phyloP scores from a whole-genome alignment of 2,329 filamentous ascomycete species.

The Aspergillus puulaauensis region DNA sequence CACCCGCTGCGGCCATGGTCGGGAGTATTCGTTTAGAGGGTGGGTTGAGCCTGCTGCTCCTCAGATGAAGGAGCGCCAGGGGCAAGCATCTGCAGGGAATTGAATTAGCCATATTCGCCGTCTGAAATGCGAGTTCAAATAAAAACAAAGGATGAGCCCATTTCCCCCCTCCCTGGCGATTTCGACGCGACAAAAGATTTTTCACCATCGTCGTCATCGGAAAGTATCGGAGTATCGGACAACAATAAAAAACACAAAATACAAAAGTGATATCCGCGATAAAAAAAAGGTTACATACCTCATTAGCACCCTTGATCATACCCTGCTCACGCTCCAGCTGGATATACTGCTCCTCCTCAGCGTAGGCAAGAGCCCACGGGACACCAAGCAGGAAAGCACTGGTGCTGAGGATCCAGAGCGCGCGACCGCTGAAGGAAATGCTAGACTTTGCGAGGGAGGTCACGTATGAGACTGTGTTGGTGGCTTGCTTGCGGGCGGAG shows the following conservation, averaged over 20 bases:
- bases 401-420: constrained; percentile 87
- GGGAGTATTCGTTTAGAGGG: constrained; percentile 35
- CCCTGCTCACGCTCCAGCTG: constrained; percentile 98
- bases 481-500: constrained; percentile 67
- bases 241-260: neutral
- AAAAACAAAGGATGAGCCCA: neutral
- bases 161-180: constrained; percentile 5
- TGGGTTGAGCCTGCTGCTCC: constrained; percentile 32
- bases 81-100: constrained; percentile 40
- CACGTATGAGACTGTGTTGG: constrained; percentile 54
- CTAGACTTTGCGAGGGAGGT: constrained; percentile 47
- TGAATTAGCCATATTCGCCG: constrained; percentile 15
- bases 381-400: constrained; percentile 87
- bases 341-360: constrained; percentile 93
- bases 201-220: neutral
- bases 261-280: neutral
- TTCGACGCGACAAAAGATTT: constrained; percentile 9
- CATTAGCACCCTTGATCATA: constrained; percentile 88
- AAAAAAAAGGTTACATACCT: constrained; percentile 52
- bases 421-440: constrained; percentile 72
- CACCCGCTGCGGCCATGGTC: constrained; percentile 21
- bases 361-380: constrained; percentile 87
- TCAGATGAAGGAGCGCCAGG: constrained; percentile 32
- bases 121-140: neutral
- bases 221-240: neutral